These are phyloP conservation scores for Styphnolobium japonicum DNA, from an alignment of 306 rosid genomes.

Conservation along the genomic window DNA sequence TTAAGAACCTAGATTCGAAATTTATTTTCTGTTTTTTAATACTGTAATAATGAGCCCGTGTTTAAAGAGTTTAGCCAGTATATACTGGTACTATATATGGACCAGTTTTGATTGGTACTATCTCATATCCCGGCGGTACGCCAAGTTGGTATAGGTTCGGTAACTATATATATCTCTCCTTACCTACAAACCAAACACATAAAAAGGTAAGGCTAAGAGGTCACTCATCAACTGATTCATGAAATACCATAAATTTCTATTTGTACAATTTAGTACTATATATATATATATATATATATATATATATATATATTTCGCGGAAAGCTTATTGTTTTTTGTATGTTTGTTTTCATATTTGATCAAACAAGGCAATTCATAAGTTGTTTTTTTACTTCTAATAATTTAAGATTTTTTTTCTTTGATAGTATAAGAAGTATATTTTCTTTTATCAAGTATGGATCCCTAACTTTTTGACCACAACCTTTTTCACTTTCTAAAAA, in stretches of 20 bases:
- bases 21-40: too few relatives aligned
- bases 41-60: neutral
- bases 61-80: neutral
- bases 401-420: neutral
- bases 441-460: neutral
- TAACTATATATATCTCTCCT: conserved; percentile 22
- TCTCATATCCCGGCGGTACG: neutral
- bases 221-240: neutral
- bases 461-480: neutral
- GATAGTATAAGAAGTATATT: neutral
- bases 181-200: neutral
- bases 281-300: too few relatives aligned
- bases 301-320: too few relatives aligned
- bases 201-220: neutral
- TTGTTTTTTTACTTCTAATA: neutral
- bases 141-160: neutral
- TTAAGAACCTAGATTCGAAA: too few relatives aligned
- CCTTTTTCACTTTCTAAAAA: neutral
- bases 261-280: neutral
- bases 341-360: neutral
- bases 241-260: neutral
- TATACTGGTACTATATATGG: neutral
- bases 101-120: neutral
- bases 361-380: neutral
- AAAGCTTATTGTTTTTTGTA: neutral